A percentile compares a stretch with the other conserved stretches of the same genome.
These are phyloP conservation scores for Solanum tarapatanum DNA, from an alignment of 257 asterid species.

Conservation along the genomic window DNA sequence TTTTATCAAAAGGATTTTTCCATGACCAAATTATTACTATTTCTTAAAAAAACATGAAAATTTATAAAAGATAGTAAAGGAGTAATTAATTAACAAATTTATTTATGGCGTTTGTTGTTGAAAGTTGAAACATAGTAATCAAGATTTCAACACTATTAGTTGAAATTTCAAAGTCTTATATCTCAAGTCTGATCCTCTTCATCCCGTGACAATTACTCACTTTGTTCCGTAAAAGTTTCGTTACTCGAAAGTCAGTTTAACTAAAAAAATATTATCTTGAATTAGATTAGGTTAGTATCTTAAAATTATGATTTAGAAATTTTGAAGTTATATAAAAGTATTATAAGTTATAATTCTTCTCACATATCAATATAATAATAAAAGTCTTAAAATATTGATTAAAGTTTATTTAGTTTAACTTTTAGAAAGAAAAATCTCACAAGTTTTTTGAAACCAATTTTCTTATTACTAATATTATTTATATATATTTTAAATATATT, in stretches of 20 bases:
- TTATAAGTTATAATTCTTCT: background rate
- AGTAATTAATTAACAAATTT: too few relatives aligned
- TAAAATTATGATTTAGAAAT: background rate
- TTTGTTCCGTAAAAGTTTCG: background rate
- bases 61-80: background rate
- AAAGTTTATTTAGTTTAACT: too few relatives aligned
- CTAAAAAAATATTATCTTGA: background rate
- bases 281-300: fast-evolving
- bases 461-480: too few relatives aligned
- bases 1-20: too few relatives aligned
- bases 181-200: background rate
- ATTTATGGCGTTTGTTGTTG: background rate
- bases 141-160: background rate
- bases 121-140: background rate
- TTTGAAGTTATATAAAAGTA: background rate
- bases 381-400: too few relatives aligned
- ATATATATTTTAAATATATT: too few relatives aligned
- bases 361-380: too few relatives aligned
- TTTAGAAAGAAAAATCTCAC: too few relatives aligned
- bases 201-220: background rate
- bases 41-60: too few relatives aligned
- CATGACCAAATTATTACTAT: too few relatives aligned
- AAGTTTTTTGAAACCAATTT: too few relatives aligned
- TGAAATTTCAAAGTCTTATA: background rate
- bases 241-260: background rate